phyloP scores from a whole-genome alignment of 129 eudicot species.

The Scalesia atractyloides region DNA sequence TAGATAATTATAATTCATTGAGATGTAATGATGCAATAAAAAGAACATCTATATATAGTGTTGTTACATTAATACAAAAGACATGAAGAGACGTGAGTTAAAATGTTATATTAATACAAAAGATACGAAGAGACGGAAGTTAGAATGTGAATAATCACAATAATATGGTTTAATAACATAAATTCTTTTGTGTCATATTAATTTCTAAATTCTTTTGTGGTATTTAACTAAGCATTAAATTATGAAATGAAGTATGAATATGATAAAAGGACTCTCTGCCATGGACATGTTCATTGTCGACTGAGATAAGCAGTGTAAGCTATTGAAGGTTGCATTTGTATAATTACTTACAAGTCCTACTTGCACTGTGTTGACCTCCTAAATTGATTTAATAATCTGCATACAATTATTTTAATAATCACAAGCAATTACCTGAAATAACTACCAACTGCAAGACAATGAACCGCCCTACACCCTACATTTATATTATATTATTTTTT shows the following conservation, averaged over 20 bases:
- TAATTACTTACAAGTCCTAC: constrained; percentile 29
- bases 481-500: constrained; percentile 7
- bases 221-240: not conserved
- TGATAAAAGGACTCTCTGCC: constrained; percentile 21
- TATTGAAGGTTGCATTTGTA: constrained; percentile 11
- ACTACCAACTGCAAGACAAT: constrained; percentile 37
- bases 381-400: constrained; percentile 7
- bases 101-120: too few species aligned
- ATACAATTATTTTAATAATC: constrained; percentile 16
- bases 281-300: constrained; percentile 28
- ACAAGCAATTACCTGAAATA: constrained; percentile 39
- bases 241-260: constrained; percentile 15
- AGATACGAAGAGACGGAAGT: too few species aligned
- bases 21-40: too few species aligned
- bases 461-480: constrained; percentile 32
- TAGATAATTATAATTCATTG: too few species aligned
- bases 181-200: too few species aligned
- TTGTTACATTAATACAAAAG: too few species aligned
- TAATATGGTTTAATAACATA: too few species aligned
- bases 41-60: too few species aligned
- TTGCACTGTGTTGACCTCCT: constrained; percentile 31
- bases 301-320: constrained; percentile 1
- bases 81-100: too few species aligned
- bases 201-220: not conserved
- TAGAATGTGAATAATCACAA: too few species aligned